Evolutionary conservation across 106 monocot species (phyloP).

Genomic region (Dendrobium catenatum): DNA sequence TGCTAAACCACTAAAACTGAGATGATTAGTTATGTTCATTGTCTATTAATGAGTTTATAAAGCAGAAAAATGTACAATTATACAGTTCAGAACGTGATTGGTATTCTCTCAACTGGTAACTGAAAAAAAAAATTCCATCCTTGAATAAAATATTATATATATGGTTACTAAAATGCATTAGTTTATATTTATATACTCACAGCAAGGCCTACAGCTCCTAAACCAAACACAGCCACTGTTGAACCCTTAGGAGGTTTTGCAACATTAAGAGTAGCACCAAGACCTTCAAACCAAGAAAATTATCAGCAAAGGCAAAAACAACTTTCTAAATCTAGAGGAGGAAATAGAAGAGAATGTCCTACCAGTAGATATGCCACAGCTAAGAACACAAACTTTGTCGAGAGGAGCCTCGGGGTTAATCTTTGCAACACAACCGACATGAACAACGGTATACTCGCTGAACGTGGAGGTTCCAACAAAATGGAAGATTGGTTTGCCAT

Average conservation of each 20-base stretch:
- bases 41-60: background rate
- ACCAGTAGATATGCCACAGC: slow-evolving; percentile 77
- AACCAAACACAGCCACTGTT: slow-evolving; percentile 18
- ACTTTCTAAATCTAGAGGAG: background rate
- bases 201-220: slow-evolving; percentile 24
- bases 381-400: slow-evolving; percentile 64
- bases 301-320: background rate
- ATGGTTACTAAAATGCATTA: background rate
- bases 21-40: too few species aligned
- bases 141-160: background rate
- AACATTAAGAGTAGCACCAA: slow-evolving; percentile 24
- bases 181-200: slow-evolving; percentile 6
- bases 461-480: slow-evolving; percentile 65
- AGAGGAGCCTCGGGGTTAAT: slow-evolving; percentile 66
- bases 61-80: background rate
- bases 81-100: too few species aligned
- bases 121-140: too few species aligned
- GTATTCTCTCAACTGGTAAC: too few species aligned
- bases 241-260: slow-evolving; percentile 20
- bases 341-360: background rate
- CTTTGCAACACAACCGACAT: slow-evolving; percentile 53
- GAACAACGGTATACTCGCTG: slow-evolving; percentile 65
- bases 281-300: background rate
- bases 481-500: slow-evolving; percentile 63
- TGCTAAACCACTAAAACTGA: too few species aligned